phyloP scores from a whole-genome alignment of 2,329 filamentous ascomycete genomes.

The Stromatinia cepivora region DNA sequence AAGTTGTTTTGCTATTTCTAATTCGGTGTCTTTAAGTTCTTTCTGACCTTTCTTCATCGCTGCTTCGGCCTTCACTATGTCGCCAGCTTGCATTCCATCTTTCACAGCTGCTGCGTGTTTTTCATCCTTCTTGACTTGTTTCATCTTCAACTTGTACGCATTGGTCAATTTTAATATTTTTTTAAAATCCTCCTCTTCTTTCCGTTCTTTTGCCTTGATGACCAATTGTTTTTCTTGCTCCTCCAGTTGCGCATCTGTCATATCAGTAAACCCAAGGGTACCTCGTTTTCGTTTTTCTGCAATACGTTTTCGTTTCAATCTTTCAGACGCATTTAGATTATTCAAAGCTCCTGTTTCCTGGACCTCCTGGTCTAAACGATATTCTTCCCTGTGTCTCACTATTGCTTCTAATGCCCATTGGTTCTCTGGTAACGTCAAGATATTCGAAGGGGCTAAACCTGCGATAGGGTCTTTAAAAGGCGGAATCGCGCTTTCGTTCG shows the following conservation, averaged over 20 bases:
- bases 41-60: background rate
- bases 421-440: slow-evolving; percentile 5
- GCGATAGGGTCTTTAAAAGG: slow-evolving; percentile 5
- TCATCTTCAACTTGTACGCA: background rate
- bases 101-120: background rate
- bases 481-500: background rate
- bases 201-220: background rate
- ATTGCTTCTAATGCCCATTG: slow-evolving; percentile 8
- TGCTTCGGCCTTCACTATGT: background rate
- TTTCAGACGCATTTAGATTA: background rate
- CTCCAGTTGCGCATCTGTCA: background rate
- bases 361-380: background rate
- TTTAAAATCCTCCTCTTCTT: background rate
- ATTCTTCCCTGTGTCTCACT: background rate
- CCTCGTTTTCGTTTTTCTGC: background rate
- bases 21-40: background rate
- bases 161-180: background rate
- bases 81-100: background rate
- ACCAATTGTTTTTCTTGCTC: background rate
- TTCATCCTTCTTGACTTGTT: background rate
- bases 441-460: background rate
- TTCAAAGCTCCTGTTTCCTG: background rate
- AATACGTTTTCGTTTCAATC: slow-evolving; percentile 10
- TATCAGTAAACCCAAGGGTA: background rate
- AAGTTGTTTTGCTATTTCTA: background rate